phyloP scores from a whole-genome alignment of 768 basidiomycete genomes.

The Agrocybe chaxingu region DNA sequence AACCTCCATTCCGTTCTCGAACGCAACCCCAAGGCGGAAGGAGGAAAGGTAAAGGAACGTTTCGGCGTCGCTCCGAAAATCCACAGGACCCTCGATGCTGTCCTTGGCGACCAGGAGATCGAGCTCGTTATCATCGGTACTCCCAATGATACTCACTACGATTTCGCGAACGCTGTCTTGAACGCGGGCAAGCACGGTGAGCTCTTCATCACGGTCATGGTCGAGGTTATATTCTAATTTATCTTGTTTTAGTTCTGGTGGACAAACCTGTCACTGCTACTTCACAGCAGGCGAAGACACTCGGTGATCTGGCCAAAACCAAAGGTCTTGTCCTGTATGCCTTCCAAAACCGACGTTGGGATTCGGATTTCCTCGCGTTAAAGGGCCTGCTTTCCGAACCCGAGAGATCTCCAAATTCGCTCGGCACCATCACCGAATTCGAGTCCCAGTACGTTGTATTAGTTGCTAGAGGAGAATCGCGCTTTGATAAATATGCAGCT shows the following conservation, averaged over 20 bases:
- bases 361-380: conserved; percentile 73
- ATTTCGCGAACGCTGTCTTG: conserved; percentile 60
- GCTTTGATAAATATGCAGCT: conserved; percentile 35
- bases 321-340: conserved; percentile 66
- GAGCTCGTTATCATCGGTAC: conserved; percentile 70
- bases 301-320: conserved; percentile 53
- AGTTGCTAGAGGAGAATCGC: background rate
- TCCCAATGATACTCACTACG: conserved; percentile 73
- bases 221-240: background rate
- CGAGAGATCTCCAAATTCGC: conserved; percentile 42
- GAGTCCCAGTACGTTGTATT: conserved; percentile 61
- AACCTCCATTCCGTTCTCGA: conserved; percentile 72
- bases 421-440: conserved; percentile 67
- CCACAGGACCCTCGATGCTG: conserved; percentile 57
- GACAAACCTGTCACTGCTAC: conserved; percentile 78
- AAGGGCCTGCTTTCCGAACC: conserved; percentile 55
- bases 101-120: conserved; percentile 58
- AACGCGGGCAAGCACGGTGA: conserved; percentile 73
- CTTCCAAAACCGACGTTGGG: conserved; percentile 77
- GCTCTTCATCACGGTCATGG: background rate
- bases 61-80: conserved; percentile 61
- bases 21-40: conserved; percentile 57
- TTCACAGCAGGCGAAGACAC: conserved; percentile 52
- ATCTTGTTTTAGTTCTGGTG: conserved; percentile 52
- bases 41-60: conserved; percentile 62